A percentile compares a stretch with the other conserved stretches of the same genome.
These are phyloP conservation scores for Petunia hybrid DNA, from an alignment of 305 asterid species.

Conservation along the genomic window DNA sequence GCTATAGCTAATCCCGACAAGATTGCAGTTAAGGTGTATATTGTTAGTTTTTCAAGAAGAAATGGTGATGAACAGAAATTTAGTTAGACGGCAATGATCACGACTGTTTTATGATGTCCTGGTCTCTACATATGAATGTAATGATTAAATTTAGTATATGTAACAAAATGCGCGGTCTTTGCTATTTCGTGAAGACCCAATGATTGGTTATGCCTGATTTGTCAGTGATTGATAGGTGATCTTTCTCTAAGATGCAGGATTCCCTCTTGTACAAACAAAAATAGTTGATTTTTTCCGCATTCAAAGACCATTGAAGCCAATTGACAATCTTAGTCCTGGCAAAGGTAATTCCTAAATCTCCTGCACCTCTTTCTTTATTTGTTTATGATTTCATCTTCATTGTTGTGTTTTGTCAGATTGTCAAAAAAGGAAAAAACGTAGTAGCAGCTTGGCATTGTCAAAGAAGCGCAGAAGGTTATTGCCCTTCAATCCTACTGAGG, in stretches of 20 bases:
- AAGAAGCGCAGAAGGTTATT: slow-evolving; percentile 77
- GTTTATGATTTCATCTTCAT: not conserved
- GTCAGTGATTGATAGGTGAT: not conserved
- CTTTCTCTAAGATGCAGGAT: slow-evolving; percentile 50
- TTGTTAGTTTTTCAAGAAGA: not conserved
- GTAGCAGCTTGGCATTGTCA: slow-evolving; percentile 48
- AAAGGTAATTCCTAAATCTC: slow-evolving; percentile 14
- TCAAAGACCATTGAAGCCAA: slow-evolving; percentile 53
- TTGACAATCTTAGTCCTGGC: slow-evolving; percentile 55
- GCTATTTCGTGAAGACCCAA: not conserved
- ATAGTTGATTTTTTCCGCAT: slow-evolving; percentile 85
- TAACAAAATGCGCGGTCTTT: not conserved
- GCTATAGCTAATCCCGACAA: not conserved
- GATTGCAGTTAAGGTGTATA: not conserved
- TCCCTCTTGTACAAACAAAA: slow-evolving; percentile 80
- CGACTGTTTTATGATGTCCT: not conserved
- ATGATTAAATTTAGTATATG: not conserved
- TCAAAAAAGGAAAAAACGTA: slow-evolving; percentile 64
- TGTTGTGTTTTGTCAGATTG: slow-evolving; percentile 46
- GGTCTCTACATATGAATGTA: not conserved
- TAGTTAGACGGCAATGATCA: not conserved
- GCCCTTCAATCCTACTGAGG: slow-evolving; percentile 75
- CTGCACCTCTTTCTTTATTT: not conserved
- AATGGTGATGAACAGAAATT: not conserved
- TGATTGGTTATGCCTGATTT: not conserved